Conservation (phyloP, 768 basidiomycete species). For the Lentinula sp. region DNA sequence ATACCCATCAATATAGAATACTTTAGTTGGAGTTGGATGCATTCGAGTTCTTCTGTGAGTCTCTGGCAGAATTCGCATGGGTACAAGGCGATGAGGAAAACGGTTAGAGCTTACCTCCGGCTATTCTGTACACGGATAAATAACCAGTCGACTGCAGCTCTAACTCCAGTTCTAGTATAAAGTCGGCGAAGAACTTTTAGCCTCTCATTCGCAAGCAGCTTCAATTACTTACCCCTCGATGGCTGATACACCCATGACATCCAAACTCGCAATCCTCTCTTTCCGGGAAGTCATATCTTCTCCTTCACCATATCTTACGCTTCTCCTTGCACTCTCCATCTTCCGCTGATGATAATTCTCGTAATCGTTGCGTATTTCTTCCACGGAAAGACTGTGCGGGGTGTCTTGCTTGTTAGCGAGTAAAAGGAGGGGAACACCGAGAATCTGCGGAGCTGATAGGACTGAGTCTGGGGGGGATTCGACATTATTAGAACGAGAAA, state of each 20-base stretch:
- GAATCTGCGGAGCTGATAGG: constrained; percentile 82
- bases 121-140: constrained; percentile 93
- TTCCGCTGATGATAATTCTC: constrained; percentile 82
- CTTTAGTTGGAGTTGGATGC: not conserved
- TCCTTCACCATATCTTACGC: constrained; percentile 37
- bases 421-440: constrained; percentile 84
- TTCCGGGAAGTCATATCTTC: constrained; percentile 38
- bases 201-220: not conserved
- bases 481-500: not conserved
- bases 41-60: not conserved
- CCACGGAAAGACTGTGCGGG: constrained; percentile 71
- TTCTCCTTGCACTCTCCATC: constrained; percentile 60
- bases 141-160: constrained; percentile 90
- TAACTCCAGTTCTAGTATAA: constrained; percentile 68
- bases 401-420: constrained; percentile 96
- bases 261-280: constrained; percentile 66
- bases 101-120: constrained; percentile 40
- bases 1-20: not conserved
- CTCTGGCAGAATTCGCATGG: not conserved
- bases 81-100: not conserved
- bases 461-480: constrained; percentile 55
- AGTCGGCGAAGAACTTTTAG: not conserved
- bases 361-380: constrained; percentile 86
- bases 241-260: constrained; percentile 88
- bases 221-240: constrained; percentile 68